These are phyloP conservation scores for Fusarium sp. DNA, from an alignment of 2,329 filamentous ascomycete genomes.

Conservation along the genomic window DNA sequence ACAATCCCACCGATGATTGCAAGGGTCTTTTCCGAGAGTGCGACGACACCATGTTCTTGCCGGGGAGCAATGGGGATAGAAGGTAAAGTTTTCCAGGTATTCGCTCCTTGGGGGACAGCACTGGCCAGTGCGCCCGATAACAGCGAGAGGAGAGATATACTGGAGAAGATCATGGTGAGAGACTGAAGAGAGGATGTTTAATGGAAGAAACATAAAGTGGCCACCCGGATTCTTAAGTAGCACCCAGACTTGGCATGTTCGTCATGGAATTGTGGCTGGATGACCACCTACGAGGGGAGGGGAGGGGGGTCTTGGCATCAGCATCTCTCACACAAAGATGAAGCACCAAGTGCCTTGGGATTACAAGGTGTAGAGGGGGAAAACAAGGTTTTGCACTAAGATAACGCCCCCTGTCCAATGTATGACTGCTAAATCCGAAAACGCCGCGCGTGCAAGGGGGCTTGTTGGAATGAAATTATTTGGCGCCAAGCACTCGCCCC, in stretches of 20 bases:
- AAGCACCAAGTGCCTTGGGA: slow-evolving; percentile 17
- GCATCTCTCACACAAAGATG: slow-evolving; percentile 23
- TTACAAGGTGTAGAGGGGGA: not conserved
- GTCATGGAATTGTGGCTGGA: slow-evolving; percentile 29
- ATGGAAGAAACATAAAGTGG: not conserved
- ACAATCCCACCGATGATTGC: slow-evolving; percentile 47
- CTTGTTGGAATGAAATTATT: slow-evolving; percentile 23
- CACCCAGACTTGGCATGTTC: not conserved
- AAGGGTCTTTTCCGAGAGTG: slow-evolving; percentile 38
- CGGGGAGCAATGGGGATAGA: slow-evolving; percentile 41
- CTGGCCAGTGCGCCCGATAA: slow-evolving; percentile 12
- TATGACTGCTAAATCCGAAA: slow-evolving; percentile 10
- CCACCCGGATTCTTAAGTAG: slow-evolving; percentile 15
- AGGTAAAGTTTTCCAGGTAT: slow-evolving; percentile 39
- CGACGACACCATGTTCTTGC: slow-evolving; percentile 46
- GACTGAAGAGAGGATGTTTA: not conserved
- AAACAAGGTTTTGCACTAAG: slow-evolving; percentile 11
- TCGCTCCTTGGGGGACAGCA: slow-evolving; percentile 4
- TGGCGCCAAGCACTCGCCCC: not conserved
- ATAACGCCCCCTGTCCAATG: not conserved
- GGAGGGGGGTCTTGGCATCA: slow-evolving; percentile 15
- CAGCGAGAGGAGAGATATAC: slow-evolving; percentile 2
- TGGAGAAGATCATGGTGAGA: slow-evolving; percentile 5
- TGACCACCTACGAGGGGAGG: not conserved
- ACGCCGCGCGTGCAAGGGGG: slow-evolving; percentile 15